phyloP scores from a whole-genome alignment of 306 rosid genomes.

The Glycine soja region DNA sequence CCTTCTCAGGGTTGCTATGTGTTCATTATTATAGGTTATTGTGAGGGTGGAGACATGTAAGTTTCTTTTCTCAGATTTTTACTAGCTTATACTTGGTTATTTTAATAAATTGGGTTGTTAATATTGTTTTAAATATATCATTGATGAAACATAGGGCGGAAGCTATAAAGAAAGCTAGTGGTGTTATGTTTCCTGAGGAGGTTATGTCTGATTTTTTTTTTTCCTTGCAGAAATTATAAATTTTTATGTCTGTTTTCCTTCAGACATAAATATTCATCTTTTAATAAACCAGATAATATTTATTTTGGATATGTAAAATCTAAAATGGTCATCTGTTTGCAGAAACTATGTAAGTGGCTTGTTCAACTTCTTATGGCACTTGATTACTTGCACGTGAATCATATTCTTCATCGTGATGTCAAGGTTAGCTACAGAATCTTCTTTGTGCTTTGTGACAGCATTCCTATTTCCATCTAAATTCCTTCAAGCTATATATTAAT shows the following conservation, averaged over 20 bases:
- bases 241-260: slow-evolving; percentile 1
- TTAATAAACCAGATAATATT: slow-evolving; percentile 2
- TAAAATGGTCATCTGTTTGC: slow-evolving; percentile 43
- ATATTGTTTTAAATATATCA: slow-evolving; percentile 32
- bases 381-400: slow-evolving; percentile 84
- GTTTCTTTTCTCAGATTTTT: slow-evolving; percentile 47
- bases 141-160: slow-evolving; percentile 71
- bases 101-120: slow-evolving; percentile 40
- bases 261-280: slow-evolving; percentile 9
- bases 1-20: slow-evolving; percentile 91
- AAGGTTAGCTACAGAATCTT: slow-evolving; percentile 62
- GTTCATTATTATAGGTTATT: slow-evolving; percentile 86
- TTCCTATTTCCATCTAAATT: slow-evolving; percentile 36
- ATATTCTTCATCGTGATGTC: slow-evolving; percentile 95
- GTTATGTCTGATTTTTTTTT: slow-evolving; percentile 44
- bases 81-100: slow-evolving; percentile 32
- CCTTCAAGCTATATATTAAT: slow-evolving; percentile 44
- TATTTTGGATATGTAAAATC: slow-evolving; percentile 24
- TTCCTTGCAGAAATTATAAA: slow-evolving; percentile 15
- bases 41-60: slow-evolving; percentile 96
- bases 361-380: slow-evolving; percentile 98
- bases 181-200: slow-evolving; percentile 81
- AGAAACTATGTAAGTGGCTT: slow-evolving; percentile 94
- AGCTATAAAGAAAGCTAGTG: slow-evolving; percentile 75
- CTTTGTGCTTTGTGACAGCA: slow-evolving; percentile 34